phyloP scores from a whole-genome alignment of 2,329 filamentous ascomycete species.

The Diaporthe velutina region DNA sequence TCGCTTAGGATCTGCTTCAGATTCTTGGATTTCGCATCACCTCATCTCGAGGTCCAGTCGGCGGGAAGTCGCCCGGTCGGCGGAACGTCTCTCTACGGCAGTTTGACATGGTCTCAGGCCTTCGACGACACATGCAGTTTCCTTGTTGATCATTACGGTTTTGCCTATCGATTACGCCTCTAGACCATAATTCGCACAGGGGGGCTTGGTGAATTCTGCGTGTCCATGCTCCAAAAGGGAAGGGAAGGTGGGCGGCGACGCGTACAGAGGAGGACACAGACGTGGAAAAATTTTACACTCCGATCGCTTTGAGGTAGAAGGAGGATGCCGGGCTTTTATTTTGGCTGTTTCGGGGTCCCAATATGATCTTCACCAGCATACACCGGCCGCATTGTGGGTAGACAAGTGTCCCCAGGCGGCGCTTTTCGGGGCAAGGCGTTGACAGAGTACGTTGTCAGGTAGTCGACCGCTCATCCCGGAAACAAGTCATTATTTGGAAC shows the following conservation, averaged over 20 bases:
- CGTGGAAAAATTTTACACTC: conserved; percentile 32
- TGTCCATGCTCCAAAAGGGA: conserved; percentile 26
- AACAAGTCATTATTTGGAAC: conserved; percentile 28
- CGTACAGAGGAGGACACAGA: conserved; percentile 2
- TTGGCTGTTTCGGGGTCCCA: conserved; percentile 32
- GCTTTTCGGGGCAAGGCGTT: conserved; percentile 38
- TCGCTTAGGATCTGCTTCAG: conserved; percentile 20
- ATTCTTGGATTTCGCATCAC: conserved; percentile 38
- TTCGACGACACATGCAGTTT: conserved; percentile 34
- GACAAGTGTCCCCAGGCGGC: conserved; percentile 40
- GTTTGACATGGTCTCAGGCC: conserved; percentile 31
- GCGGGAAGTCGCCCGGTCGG: conserved; percentile 24
- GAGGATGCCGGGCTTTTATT: conserved; percentile 30
- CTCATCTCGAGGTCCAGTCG: conserved; percentile 23
- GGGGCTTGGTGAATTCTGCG: conserved; percentile 33
- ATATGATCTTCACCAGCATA: conserved; percentile 37
- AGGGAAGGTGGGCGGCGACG: neutral
- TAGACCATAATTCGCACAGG: conserved; percentile 43
- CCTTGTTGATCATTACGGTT: conserved; percentile 38
- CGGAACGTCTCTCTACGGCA: conserved; percentile 31
- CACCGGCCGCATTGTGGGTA: conserved; percentile 39
- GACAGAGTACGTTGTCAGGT: conserved; percentile 37
- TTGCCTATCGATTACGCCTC: conserved; percentile 37
- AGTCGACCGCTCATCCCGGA: conserved; percentile 37
- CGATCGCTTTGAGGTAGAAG: conserved; percentile 34